Conservation (phyloP, 2,329 filamentous ascomycete species). For the Neonectria sp. region DNA sequence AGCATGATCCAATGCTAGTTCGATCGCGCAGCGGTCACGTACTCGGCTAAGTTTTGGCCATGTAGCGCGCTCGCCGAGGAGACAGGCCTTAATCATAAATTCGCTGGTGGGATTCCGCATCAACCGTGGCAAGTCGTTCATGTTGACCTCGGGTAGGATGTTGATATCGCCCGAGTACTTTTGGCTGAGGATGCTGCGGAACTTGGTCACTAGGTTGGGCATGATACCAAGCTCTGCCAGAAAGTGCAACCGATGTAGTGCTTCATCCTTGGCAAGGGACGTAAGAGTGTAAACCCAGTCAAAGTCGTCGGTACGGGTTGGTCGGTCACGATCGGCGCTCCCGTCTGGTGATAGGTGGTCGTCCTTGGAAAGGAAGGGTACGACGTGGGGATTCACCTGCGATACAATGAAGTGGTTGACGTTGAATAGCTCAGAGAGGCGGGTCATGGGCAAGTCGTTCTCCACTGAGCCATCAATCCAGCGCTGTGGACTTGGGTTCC, state of each 20-base stretch:
- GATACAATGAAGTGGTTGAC: slow-evolving; percentile 99
- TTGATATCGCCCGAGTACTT: slow-evolving; percentile 97
- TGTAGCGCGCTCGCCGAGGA: slow-evolving; percentile 86
- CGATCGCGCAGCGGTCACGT: slow-evolving; percentile 89
- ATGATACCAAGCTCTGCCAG: slow-evolving; percentile 86
- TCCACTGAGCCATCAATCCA: slow-evolving; percentile 98
- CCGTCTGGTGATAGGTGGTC: slow-evolving; percentile 66
- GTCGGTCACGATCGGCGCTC: slow-evolving; percentile 46
- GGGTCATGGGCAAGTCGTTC: slow-evolving; percentile 92
- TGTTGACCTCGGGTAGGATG: slow-evolving; percentile 85
- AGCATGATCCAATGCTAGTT: slow-evolving; percentile 84
- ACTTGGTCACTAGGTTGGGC: slow-evolving; percentile 83
- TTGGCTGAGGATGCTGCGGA: slow-evolving; percentile 86
- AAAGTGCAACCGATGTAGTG: slow-evolving; percentile 84
- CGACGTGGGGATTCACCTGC: slow-evolving; percentile 95
- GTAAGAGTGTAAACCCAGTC: slow-evolving; percentile 78
- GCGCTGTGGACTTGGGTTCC: slow-evolving; percentile 87
- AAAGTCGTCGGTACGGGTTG: slow-evolving; percentile 55
- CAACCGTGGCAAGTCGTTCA: slow-evolving; percentile 81
- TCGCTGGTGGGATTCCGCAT: slow-evolving; percentile 87
- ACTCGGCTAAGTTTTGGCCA: slow-evolving; percentile 93
- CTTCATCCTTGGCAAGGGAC: slow-evolving; percentile 83
- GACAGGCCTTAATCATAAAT: slow-evolving; percentile 86
- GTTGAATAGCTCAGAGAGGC: slow-evolving; percentile 95
- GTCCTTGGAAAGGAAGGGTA: slow-evolving; percentile 86